phyloP scores from a whole-genome alignment of 805 yeast species.

The Nakazawaea ishiwadae region DNA sequence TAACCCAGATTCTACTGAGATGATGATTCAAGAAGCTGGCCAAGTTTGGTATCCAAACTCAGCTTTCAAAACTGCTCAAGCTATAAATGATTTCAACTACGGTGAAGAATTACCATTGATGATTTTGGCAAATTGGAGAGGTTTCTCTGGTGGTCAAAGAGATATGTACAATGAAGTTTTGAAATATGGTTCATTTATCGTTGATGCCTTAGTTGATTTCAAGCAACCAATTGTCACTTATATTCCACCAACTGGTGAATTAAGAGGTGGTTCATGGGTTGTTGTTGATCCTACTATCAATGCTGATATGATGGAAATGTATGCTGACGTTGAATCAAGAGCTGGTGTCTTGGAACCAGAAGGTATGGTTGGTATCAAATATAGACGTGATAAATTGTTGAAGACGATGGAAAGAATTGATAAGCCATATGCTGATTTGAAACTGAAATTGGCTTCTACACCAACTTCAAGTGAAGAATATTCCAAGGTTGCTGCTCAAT shows the following conservation, averaged over 20 bases:
- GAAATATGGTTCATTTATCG: slow-evolving; percentile 95
- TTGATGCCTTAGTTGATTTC: slow-evolving; percentile 93
- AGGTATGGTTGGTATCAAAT: slow-evolving; percentile 98
- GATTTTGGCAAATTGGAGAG: slow-evolving; percentile 99
- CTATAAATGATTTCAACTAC: slow-evolving; percentile 92
- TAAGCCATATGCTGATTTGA: slow-evolving; percentile 63
- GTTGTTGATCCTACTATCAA: slow-evolving; percentile 99
- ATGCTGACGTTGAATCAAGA: slow-evolving; percentile 92
- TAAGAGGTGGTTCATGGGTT: slow-evolving; percentile 99
- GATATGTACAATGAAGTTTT: slow-evolving; percentile 98
- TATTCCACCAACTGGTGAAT: slow-evolving; percentile 97
- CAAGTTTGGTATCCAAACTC: slow-evolving; percentile 99
- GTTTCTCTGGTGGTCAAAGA: slow-evolving; percentile 99
- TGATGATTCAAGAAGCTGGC: slow-evolving; percentile 90
- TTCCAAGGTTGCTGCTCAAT: slow-evolving; percentile 55
- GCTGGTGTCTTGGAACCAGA: slow-evolving; percentile 99
- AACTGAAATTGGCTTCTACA: slow-evolving; percentile 49
- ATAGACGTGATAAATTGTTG: slow-evolving; percentile 86
- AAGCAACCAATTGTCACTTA: slow-evolving; percentile 96
- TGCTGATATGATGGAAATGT: slow-evolving; percentile 98
- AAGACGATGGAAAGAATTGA: slow-evolving; percentile 93
- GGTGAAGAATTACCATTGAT: slow-evolving; percentile 98
- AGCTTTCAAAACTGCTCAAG: slow-evolving; percentile 98
- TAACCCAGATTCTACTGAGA: slow-evolving; percentile 89
- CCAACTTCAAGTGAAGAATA: slow-evolving; percentile 60